Evolutionary conservation across 495 filamentous ascomycete species (phyloP).

Genomic region (Parathielavia appendiculata): DNA sequence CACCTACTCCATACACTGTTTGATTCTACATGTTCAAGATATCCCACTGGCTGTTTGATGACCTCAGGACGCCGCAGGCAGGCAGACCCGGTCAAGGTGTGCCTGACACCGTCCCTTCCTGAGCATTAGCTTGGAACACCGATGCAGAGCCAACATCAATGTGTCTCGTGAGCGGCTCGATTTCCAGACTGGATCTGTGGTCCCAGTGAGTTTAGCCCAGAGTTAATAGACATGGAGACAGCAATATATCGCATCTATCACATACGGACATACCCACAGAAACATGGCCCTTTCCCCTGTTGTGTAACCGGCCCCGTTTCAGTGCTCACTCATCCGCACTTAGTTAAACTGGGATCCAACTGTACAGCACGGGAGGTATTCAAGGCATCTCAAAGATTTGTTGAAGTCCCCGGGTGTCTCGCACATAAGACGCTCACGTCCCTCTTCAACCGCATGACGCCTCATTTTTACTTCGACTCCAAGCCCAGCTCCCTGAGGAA

Average conservation of each 20-base stretch:
- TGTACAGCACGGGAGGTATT: no score
- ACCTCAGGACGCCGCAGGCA: slow-evolving; percentile 11
- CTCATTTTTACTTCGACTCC: no score
- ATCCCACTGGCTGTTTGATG: slow-evolving; percentile 14
- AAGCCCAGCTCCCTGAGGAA: slow-evolving; percentile 45
- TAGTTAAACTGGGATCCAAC: no score
- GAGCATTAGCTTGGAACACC: slow-evolving; percentile 16
- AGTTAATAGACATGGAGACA: slow-evolving; percentile 2
- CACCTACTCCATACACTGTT: background rate
- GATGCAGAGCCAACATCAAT: slow-evolving; percentile 22
- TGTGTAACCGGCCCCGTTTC: no score
- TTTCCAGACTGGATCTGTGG: slow-evolving; percentile 20
- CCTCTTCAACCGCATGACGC: no score
- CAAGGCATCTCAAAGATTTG: no score
- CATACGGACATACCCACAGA: no score
- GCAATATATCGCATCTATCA: no score
- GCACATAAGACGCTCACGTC: background rate
- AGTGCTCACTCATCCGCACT: no score
- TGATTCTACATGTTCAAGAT: slow-evolving; percentile 13
- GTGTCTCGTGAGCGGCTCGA: slow-evolving; percentile 20
- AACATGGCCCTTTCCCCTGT: no score
- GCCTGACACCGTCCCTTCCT: slow-evolving; percentile 11
- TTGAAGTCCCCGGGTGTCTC: no score
- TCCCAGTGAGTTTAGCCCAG: slow-evolving; percentile 10
- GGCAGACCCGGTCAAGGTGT: slow-evolving; percentile 17